Evolutionary conservation across 805 yeast species (phyloP), one percentile per base, ranked within the genome.

Genomic region (Barnettozyma sp.): DNA sequence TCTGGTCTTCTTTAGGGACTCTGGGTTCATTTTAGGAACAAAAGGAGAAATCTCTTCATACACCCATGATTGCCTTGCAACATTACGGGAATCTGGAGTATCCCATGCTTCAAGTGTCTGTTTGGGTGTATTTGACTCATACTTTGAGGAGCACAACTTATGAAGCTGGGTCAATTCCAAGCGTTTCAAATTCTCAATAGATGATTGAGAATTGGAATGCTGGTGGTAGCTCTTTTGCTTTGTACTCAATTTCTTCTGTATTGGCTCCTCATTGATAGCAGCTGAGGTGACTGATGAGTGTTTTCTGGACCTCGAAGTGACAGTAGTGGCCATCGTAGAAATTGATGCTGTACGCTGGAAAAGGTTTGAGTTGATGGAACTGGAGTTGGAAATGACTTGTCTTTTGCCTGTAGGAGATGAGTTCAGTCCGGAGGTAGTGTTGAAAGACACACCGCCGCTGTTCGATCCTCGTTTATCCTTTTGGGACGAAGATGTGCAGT

Each of bases 41-140:
- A 39, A 34, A 14, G 45, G 35, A 7, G 47, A 32, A 5, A 41
- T 18, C 4, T 44, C 48, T 31, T 42, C 47, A 35, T 51, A 49
- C 5, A 51, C 38, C 54, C 53, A 51, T 2, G 52, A 44, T 35
- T 49, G 53, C 16, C 54, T 38, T 6, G 41, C 50, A 16, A 39
- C 49, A 20, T 45, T 45, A 10, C 33, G 19, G 6, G 41, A 42
- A 9, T 49, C 46, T 6, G 54, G 53, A 0, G 54, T 49, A 4
- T 36, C 50, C 55, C 55, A 49, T 6, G 33, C 7, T 14, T 34
- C 24, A 12, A 38, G 20, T 9, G 32, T 19, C 9, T 25, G 39
- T 26, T 29, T 30, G 25, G 30, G 29, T 22, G 20, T 31, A 22
- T 25, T 18, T 2, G 46, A 26, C 6, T 36, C 20, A 27, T 48